These are phyloP conservation scores for Wickerhamiella cacticola DNA, from an alignment of 805 yeast species.

Conservation along the genomic window DNA sequence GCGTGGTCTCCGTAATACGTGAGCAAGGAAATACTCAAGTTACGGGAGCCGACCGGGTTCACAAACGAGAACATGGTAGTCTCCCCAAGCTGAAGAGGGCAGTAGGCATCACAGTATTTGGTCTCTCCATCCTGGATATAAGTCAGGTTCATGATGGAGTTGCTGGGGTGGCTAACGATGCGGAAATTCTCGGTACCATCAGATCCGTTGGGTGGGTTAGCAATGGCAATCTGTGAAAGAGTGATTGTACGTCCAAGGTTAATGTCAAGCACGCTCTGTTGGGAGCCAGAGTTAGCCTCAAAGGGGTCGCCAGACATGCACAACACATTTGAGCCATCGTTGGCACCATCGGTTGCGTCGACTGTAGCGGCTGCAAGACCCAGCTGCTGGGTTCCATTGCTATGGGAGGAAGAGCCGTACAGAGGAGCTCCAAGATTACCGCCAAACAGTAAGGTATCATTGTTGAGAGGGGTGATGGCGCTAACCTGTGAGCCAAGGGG, in stretches of 20 bases:
- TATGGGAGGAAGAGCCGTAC: constrained; percentile 41
- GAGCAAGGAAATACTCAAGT: constrained; percentile 51
- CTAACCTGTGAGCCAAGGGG: constrained; percentile 45
- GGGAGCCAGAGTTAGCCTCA: constrained; percentile 17
- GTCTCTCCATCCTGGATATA: constrained; percentile 66
- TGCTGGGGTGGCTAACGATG: constrained; percentile 61
- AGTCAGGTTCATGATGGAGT: constrained; percentile 84
- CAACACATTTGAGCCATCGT: constrained; percentile 13
- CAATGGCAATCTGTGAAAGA: constrained; percentile 62
- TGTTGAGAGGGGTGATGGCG: constrained; percentile 40
- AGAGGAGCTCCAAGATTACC: constrained; percentile 79
- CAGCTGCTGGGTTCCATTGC: constrained; percentile 18
- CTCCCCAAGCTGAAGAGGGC: constrained; percentile 52
- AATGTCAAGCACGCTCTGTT: constrained; percentile 16
- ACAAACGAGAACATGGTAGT: constrained; percentile 78
- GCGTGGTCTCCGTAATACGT: constrained; percentile 60
- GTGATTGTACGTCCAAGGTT: constrained; percentile 27
- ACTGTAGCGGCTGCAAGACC: constrained; percentile 22
- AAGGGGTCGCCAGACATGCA: constrained; percentile 18
- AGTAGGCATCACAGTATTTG: constrained; percentile 71
- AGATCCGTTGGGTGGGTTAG: constrained; percentile 23
- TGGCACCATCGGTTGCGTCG: constrained; percentile 18
- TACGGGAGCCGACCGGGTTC: constrained; percentile 47
- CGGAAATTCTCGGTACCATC: constrained; percentile 50
- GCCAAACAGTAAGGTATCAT: constrained; percentile 54